These are phyloP conservation scores for Arabidopsis thaliana DNA, from an alignment of 345 rosid genomes.

Conservation along the genomic window DNA sequence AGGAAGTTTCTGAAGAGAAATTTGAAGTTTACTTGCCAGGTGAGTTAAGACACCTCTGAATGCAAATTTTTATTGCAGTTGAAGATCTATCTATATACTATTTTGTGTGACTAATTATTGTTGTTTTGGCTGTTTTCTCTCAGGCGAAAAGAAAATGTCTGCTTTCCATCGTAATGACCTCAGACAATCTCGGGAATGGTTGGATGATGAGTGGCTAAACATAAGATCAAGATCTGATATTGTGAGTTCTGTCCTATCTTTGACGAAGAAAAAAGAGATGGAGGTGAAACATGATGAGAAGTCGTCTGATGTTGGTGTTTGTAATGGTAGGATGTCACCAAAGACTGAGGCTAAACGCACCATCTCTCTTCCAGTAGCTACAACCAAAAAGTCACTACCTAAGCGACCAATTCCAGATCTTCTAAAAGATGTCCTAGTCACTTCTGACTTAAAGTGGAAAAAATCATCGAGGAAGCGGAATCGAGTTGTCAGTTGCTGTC, in stretches of 20 bases:
- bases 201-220: slow-evolving; percentile 61
- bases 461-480: slow-evolving; percentile 60
- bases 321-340: slow-evolving; percentile 25
- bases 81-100: background rate
- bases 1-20: slow-evolving; percentile 57
- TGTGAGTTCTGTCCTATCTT: slow-evolving; percentile 41
- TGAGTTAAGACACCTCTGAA: slow-evolving; percentile 39
- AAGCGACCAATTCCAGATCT: slow-evolving; percentile 54
- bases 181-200: slow-evolving; percentile 76
- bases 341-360: slow-evolving; percentile 35
- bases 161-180: slow-evolving; percentile 51
- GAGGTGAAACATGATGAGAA: slow-evolving; percentile 37
- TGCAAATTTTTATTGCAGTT: background rate
- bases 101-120: slow-evolving; percentile 14
- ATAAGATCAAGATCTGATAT: slow-evolving; percentile 56
- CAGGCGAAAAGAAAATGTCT: slow-evolving; percentile 71
- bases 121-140: slow-evolving; percentile 12
- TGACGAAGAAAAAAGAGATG: slow-evolving; percentile 42
- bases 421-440: slow-evolving; percentile 56
- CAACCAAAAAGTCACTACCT: slow-evolving; percentile 31
- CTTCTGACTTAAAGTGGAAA: slow-evolving; percentile 65
- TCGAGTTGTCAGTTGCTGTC: slow-evolving; percentile 44
- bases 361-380: slow-evolving; percentile 33
- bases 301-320: slow-evolving; percentile 34
- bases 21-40: slow-evolving; percentile 75